These are phyloP conservation scores for Xylariaceae sp. DNA, from an alignment of 2,329 filamentous ascomycete genomes.

Conservation along the genomic window DNA sequence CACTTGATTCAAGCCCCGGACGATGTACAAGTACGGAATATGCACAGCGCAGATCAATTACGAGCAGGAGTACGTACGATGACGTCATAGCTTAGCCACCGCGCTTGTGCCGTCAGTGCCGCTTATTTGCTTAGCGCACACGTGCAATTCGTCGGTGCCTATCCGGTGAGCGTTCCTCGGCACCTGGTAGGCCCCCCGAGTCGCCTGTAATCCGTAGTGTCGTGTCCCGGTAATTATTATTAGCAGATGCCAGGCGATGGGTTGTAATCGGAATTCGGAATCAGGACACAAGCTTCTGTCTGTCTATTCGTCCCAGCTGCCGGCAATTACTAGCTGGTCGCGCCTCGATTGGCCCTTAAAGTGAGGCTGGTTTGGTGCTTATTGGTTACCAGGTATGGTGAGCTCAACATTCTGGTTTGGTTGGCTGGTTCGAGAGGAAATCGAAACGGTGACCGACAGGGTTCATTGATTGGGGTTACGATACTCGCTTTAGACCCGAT, in stretches of 20 bases:
- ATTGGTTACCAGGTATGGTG: no score
- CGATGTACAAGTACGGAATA: not conserved
- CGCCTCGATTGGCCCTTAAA: not conserved
- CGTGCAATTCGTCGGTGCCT: not conserved
- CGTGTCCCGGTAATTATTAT: not conserved
- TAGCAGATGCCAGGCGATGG: not conserved
- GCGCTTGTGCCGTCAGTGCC: not conserved
- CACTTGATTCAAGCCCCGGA: no score
- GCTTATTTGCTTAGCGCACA: not conserved
- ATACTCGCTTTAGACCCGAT: no score
- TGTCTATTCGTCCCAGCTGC: no score
- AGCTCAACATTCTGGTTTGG: not conserved
- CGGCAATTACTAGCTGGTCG: not conserved
- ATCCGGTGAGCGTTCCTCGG: no score
- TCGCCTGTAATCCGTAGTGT: no score
- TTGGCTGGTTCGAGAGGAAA: not conserved
- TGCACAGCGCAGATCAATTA: not conserved
- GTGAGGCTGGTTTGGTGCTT: not conserved
- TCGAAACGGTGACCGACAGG: no score
- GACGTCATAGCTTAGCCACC: constrained; percentile 20
- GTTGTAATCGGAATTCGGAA: not conserved
- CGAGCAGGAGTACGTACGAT: constrained; percentile 1
- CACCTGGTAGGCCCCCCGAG: no score
- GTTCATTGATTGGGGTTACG: no score
- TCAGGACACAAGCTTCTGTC: not conserved